Evolutionary conservation across 2,329 filamentous ascomycete species (phyloP).

Genomic region (Coniella lustricola): DNA sequence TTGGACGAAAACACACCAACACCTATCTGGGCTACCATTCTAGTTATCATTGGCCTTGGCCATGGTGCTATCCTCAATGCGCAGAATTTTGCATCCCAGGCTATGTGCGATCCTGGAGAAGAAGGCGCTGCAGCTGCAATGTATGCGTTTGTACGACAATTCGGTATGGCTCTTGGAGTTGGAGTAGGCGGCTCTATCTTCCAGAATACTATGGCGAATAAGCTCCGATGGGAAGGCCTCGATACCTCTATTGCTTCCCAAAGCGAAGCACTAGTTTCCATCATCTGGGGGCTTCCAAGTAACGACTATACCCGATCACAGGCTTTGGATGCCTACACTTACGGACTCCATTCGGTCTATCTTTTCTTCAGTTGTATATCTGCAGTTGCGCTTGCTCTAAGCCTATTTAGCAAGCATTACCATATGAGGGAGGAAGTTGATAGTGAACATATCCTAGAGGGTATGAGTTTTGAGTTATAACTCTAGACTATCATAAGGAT

Average conservation of each 20-base stretch:
- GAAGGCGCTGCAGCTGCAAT: slow-evolving; percentile 15
- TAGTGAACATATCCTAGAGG: background rate
- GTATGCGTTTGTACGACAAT: slow-evolving; percentile 14
- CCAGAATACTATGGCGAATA: slow-evolving; percentile 17
- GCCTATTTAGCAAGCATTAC: slow-evolving; percentile 1
- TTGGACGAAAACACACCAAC: slow-evolving; percentile 5
- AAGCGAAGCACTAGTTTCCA: background rate
- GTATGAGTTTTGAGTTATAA: too few species aligned
- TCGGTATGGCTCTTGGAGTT: slow-evolving; percentile 17
- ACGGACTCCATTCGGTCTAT: background rate
- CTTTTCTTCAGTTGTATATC: background rate
- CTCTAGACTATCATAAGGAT: too few species aligned
- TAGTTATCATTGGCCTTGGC: slow-evolving; percentile 16
- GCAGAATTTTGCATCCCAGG: slow-evolving; percentile 18
- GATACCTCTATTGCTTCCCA: background rate
- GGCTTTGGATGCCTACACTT: background rate
- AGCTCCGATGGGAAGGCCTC: slow-evolving; percentile 7
- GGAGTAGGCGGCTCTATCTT: slow-evolving; percentile 17
- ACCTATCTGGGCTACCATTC: slow-evolving; percentile 7
- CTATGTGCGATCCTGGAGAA: slow-evolving; percentile 15
- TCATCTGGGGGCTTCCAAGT: background rate
- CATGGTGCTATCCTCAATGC: slow-evolving; percentile 18
- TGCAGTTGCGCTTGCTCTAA: background rate
- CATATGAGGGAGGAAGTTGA: background rate
- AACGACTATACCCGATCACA: background rate